phyloP scores from a whole-genome alignment of 306 rosid species.

The Sechiopsis laciniata region DNA sequence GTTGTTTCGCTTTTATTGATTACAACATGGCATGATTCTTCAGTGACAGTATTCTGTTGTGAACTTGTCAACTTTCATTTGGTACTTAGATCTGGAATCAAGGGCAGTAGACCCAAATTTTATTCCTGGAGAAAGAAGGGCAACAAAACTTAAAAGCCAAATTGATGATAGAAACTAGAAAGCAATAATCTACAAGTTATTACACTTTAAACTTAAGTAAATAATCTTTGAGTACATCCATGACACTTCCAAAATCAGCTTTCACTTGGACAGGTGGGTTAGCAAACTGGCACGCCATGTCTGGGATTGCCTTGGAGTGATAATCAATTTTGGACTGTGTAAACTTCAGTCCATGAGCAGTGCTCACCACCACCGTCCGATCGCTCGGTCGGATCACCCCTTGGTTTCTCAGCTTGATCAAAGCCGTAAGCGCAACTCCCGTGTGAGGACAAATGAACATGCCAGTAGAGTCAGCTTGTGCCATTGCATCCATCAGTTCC shows the following conservation, averaged over 20 bases:
- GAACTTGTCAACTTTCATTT: neutral
- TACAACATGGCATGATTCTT: neutral
- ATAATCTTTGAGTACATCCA: slow-evolving; percentile 47
- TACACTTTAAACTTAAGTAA: slow-evolving; percentile 23
- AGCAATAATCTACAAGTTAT: neutral
- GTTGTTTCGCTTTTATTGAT: neutral
- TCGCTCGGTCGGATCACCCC: slow-evolving; percentile 54
- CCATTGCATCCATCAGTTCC: slow-evolving; percentile 82
- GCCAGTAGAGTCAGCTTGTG: slow-evolving; percentile 70
- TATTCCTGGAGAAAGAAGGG: neutral
- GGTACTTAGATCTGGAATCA: neutral
- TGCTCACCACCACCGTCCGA: slow-evolving; percentile 69
- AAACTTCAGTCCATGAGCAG: slow-evolving; percentile 83
- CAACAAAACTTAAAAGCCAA: neutral
- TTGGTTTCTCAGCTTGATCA: slow-evolving; percentile 53
- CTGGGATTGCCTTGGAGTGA: slow-evolving; percentile 41
- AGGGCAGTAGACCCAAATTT: slow-evolving; percentile 1
- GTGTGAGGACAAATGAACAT: slow-evolving; percentile 88
- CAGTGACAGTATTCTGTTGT: neutral
- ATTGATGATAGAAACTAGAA: neutral
- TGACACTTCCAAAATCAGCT: slow-evolving; percentile 42
- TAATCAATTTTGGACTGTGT: slow-evolving; percentile 50
- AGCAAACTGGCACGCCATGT: slow-evolving; percentile 42
- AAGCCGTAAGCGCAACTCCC: slow-evolving; percentile 67
- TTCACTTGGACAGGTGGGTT: slow-evolving; percentile 44